Evolutionary conservation across 768 basidiomycete species (phyloP).

Genomic region (Xerocomellus intermedius): DNA sequence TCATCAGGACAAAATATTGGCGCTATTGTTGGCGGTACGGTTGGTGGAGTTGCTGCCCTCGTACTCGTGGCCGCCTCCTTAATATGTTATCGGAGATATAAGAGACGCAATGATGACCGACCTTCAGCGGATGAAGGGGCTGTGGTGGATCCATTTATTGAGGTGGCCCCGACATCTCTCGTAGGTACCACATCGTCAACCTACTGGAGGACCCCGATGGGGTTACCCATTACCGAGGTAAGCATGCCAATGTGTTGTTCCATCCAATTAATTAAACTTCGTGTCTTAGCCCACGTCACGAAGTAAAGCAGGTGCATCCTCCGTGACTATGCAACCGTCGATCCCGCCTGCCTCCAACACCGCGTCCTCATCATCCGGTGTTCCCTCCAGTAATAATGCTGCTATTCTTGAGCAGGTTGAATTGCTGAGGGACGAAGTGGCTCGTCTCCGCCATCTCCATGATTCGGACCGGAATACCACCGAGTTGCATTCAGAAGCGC

Average conservation of each 20-base stretch:
- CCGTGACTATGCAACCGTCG: neutral
- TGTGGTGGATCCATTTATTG: slow-evolving; percentile 5
- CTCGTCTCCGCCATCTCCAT: slow-evolving; percentile 2
- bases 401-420: slow-evolving; percentile 6
- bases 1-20: neutral
- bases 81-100: slow-evolving; percentile 3
- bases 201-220: too few species aligned
- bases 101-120: neutral
- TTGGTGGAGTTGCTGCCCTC: slow-evolving; percentile 1
- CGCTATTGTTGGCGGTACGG: slow-evolving; percentile 5
- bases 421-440: slow-evolving; percentile 5
- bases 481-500: neutral
- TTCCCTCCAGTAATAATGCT: neutral
- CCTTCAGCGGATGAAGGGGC: neutral
- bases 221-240: neutral
- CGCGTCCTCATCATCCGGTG: neutral
- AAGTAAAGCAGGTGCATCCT: neutral
- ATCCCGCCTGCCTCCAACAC: neutral
- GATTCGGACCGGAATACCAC: too few species aligned
- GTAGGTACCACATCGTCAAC: too few species aligned
- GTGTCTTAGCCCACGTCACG: neutral
- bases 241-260: neutral
- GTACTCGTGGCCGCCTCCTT: neutral
- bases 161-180: neutral
- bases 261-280: neutral